Evolutionary conservation across 2,329 filamentous ascomycete species (phyloP).

Genomic region (Catunica adiposa): DNA sequence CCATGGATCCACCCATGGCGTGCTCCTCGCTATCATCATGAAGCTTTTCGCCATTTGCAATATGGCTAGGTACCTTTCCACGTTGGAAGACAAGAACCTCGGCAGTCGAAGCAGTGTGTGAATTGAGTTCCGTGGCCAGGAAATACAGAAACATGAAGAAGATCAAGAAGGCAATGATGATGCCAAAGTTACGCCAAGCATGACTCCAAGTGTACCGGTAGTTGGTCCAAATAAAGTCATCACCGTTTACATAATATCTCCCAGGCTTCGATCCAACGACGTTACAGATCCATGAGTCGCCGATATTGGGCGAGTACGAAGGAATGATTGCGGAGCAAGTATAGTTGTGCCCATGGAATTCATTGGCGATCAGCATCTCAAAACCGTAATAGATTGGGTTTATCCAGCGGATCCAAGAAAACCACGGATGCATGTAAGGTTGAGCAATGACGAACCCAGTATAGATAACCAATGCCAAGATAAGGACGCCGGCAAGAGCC

Average conservation of each 20-base stretch:
- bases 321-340: conserved; percentile 37
- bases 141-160: conserved; percentile 50
- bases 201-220: conserved; percentile 42
- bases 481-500: conserved; percentile 34
- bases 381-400: conserved; percentile 62
- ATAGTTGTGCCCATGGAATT: conserved; percentile 41
- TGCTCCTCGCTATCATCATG: conserved; percentile 20
- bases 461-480: conserved; percentile 42
- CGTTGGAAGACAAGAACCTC: conserved; percentile 53
- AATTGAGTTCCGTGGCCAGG: conserved; percentile 46
- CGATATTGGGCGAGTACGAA: conserved; percentile 27
- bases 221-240: conserved; percentile 38
- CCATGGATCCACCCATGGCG: conserved; percentile 16
- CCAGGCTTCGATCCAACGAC: conserved; percentile 39
- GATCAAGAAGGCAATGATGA: conserved; percentile 46
- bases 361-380: conserved; percentile 56
- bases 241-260: conserved; percentile 38
- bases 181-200: conserved; percentile 53
- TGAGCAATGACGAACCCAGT: conserved; percentile 39
- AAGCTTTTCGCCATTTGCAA: conserved; percentile 21
- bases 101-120: conserved; percentile 42
- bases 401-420: conserved; percentile 59
- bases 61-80: conserved; percentile 31
- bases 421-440: conserved; percentile 52
- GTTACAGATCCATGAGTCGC: conserved; percentile 35